Percentiles rank a stretch among this genome's conserved stretches.
Evolutionary conservation across 768 basidiomycete species (phyloP).

Genomic region (Amanita fuliginea): DNA sequence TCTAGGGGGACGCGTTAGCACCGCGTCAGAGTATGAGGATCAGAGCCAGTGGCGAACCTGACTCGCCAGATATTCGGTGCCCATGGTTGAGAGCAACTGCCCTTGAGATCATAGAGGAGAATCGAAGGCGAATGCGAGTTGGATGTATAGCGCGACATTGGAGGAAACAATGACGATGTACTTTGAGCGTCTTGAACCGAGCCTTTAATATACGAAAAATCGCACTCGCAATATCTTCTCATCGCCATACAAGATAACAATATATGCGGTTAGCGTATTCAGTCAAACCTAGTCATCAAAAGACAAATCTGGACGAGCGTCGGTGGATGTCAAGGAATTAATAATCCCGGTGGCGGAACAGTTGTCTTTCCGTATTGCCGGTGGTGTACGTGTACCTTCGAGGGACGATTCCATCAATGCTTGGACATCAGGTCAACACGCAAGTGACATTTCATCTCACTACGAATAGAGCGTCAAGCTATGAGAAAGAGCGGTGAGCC

Average conservation of each 20-base stretch:
- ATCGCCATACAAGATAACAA: background rate
- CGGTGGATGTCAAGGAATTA: slow-evolving; percentile 1
- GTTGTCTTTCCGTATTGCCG: background rate
- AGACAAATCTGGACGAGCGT: background rate
- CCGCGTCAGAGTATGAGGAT: background rate
- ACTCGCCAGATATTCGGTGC: slow-evolving; percentile 69
- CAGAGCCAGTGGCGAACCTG: slow-evolving; percentile 26
- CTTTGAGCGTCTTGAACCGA: background rate
- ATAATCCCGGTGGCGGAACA: background rate
- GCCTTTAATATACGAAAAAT: background rate
- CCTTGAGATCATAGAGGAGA: slow-evolving; percentile 57
- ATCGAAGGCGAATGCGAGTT: slow-evolving; percentile 22
- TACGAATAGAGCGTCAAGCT: background rate
- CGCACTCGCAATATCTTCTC: background rate
- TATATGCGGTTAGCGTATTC: background rate
- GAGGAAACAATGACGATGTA: background rate
- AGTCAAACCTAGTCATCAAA: slow-evolving; percentile 4
- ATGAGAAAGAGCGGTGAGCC: background rate
- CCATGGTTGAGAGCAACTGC: slow-evolving; percentile 56
- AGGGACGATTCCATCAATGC: background rate
- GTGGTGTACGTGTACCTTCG: background rate
- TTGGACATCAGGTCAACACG: background rate
- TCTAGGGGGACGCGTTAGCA: slow-evolving; percentile 19
- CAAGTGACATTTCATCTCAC: background rate
- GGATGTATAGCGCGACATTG: slow-evolving; percentile 1